Evolutionary conservation across 805 yeast genomes (phyloP).

Genomic region (Vanderwaltozyma polyspora): DNA sequence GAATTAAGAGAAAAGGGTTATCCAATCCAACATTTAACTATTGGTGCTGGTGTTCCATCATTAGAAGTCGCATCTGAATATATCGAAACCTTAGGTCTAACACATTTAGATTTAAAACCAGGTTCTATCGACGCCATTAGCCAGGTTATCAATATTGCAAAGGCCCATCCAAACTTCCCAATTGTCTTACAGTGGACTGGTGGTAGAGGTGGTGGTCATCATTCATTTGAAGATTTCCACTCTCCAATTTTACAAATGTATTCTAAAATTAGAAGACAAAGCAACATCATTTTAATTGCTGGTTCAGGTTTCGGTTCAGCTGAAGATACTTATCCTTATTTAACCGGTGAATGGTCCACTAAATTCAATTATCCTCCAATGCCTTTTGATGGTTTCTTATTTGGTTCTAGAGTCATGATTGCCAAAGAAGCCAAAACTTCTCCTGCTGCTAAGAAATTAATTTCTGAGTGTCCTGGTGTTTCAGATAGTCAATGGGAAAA

Average conservation of each 20-base stretch:
- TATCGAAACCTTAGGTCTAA: slow-evolving; percentile 81
- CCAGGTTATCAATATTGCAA: slow-evolving; percentile 81
- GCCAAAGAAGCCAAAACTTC: slow-evolving; percentile 95
- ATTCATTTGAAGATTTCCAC: slow-evolving; percentile 98
- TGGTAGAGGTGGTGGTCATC: slow-evolving; percentile 99
- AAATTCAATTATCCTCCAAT: slow-evolving; percentile 85
- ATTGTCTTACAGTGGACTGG: slow-evolving; percentile 99
- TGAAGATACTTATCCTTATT: slow-evolving; percentile 93
- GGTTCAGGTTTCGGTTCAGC: slow-evolving; percentile 98
- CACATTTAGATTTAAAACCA: slow-evolving; percentile 93
- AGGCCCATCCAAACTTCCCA: slow-evolving; percentile 93
- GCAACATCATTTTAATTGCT: slow-evolving; percentile 83
- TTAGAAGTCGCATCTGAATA: slow-evolving; percentile 95
- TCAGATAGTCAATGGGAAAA: slow-evolving; percentile 83
- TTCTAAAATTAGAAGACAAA: slow-evolving; percentile 80
- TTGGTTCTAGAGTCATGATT: slow-evolving; percentile 95
- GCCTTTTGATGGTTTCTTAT: slow-evolving; percentile 97
- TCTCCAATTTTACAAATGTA: slow-evolving; percentile 95
- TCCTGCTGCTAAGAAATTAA: slow-evolving; percentile 84
- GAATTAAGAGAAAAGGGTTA: slow-evolving; percentile 81
- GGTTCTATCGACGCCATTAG: slow-evolving; percentile 91
- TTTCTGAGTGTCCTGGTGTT: slow-evolving; percentile 85
- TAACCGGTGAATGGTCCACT: slow-evolving; percentile 95
- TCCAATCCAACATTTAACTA: slow-evolving; percentile 91
- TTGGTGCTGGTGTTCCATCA: slow-evolving; percentile 99